These are phyloP conservation scores for Zangia roseola DNA, from an alignment of 768 basidiomycete genomes.

Conservation along the genomic window DNA sequence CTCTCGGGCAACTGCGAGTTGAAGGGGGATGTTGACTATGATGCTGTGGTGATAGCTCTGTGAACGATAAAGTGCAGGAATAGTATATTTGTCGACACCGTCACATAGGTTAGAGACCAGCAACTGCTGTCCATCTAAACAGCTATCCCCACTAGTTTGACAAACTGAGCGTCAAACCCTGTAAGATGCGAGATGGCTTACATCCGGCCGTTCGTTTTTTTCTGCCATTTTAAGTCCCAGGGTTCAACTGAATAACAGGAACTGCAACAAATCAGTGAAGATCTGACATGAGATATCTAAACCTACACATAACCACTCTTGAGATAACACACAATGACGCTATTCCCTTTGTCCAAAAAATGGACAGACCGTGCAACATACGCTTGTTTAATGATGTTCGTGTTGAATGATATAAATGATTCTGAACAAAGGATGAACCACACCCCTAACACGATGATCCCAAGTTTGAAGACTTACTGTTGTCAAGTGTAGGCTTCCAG, in stretches of 20 bases:
- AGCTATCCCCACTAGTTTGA: slow-evolving; percentile 1
- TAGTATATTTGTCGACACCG: slow-evolving; percentile 3
- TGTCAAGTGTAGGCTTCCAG: not conserved
- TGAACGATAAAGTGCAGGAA: not conserved
- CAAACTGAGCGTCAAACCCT: not conserved
- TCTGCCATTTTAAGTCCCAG: slow-evolving; percentile 9
- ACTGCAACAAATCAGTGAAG: not conserved
- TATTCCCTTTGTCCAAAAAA: slow-evolving; percentile 1
- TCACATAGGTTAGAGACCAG: slow-evolving; percentile 6
- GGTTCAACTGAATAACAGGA: slow-evolving; percentile 1
- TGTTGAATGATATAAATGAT: not conserved
- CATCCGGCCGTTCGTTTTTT: slow-evolving; percentile 1
- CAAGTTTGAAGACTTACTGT: too few relatives aligned
- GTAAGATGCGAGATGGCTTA: not conserved
- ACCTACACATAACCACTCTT: slow-evolving; percentile 3
- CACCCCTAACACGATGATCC: too few relatives aligned
- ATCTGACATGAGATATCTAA: too few relatives aligned
- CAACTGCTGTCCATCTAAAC: slow-evolving; percentile 2
- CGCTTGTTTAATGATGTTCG: not conserved
- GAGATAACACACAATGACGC: slow-evolving; percentile 1
- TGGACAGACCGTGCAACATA: not conserved
- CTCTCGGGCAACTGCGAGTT: slow-evolving; percentile 2
- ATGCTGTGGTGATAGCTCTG: slow-evolving; percentile 2
- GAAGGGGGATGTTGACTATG: slow-evolving; percentile 5
- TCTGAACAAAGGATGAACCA: not conserved